A percentile compares a stretch with the other conserved stretches of the same genome.
Evolutionary conservation across 306 rosid genomes (phyloP).

Genomic region (Dalbergia cochinchinensis): DNA sequence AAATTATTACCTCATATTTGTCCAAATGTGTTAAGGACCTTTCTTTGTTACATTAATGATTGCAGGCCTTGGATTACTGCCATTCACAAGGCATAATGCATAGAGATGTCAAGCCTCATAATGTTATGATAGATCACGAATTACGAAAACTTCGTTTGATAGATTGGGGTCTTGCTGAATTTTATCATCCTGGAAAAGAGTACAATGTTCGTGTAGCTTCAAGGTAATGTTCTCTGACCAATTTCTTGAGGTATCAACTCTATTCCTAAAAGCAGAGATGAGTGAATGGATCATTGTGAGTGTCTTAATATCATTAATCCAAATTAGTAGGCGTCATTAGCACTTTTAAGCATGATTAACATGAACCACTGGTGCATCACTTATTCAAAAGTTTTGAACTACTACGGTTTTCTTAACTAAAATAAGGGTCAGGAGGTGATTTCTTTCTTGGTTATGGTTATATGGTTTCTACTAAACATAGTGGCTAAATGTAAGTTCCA

Average conservation of each 20-base stretch:
- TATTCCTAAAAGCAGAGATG: conserved; percentile 21
- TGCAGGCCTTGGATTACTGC: conserved; percentile 89
- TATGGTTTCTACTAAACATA: neutral
- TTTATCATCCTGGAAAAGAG: conserved; percentile 92
- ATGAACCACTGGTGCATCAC: conserved; percentile 7
- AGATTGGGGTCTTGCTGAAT: conserved; percentile 96
- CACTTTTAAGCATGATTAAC: conserved; percentile 27
- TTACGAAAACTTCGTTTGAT: conserved; percentile 89
- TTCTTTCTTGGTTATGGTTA: conserved; percentile 25
- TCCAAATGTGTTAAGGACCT: conserved; percentile 25
- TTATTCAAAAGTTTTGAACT: neutral
- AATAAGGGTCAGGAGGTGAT: conserved; percentile 2
- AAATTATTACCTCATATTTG: conserved; percentile 10
- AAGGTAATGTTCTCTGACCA: conserved; percentile 56
- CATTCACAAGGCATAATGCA: conserved; percentile 97
- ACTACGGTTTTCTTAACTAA: neutral
- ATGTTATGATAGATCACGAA: conserved; percentile 93
- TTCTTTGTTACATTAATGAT: conserved; percentile 35
- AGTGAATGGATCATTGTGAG: conserved; percentile 29
- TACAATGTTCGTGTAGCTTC: conserved; percentile 94
- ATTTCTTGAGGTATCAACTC: conserved; percentile 7
- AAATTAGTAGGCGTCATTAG: conserved; percentile 6
- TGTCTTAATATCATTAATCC: conserved; percentile 30
- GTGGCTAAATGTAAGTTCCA: neutral
- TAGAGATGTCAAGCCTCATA: conserved; percentile 93